A percentile compares a stretch with the other conserved stretches of the same genome.
Conservation (phyloP, 768 basidiomycete species). For the Xerocomus potaroensis region DNA sequence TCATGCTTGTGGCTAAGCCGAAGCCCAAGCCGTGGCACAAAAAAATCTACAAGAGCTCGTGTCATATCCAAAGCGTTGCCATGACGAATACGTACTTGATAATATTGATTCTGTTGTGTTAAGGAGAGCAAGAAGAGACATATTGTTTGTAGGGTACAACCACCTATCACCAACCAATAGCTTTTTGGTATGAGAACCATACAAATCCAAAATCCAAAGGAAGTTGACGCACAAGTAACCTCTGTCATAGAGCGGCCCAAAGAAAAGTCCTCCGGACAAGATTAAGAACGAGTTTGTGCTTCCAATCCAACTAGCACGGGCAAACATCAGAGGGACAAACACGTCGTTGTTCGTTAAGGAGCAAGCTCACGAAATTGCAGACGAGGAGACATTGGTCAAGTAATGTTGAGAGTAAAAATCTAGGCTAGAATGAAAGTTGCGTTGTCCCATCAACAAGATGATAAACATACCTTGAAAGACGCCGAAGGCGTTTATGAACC, state of each 20-base stretch:
- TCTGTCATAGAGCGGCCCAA: slow-evolving; percentile 47
- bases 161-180: slow-evolving; percentile 42
- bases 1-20: slow-evolving; percentile 42
- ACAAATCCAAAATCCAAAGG: neutral
- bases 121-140: slow-evolving; percentile 45
- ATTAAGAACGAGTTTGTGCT: slow-evolving; percentile 45
- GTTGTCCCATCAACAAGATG: neutral
- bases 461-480: slow-evolving; percentile 35
- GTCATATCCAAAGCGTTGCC: slow-evolving; percentile 16
- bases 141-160: slow-evolving; percentile 39
- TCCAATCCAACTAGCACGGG: slow-evolving; percentile 39
- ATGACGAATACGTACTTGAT: slow-evolving; percentile 30
- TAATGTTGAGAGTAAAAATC: slow-evolving; percentile 38
- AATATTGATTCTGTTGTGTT: slow-evolving; percentile 31
- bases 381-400: slow-evolving; percentile 33
- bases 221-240: slow-evolving; percentile 43
- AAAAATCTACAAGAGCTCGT: slow-evolving; percentile 34
- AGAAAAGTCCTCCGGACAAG: slow-evolving; percentile 41
- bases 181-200: slow-evolving; percentile 17
- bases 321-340: neutral
- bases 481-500: slow-evolving; percentile 36
- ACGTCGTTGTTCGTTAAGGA: neutral
- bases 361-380: slow-evolving; percentile 33
- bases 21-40: slow-evolving; percentile 36
- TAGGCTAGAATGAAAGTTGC: slow-evolving; percentile 10